Base-by-base conservation (phyloP, 306 rosid genomes). In the Mimosa pudica region DNA sequence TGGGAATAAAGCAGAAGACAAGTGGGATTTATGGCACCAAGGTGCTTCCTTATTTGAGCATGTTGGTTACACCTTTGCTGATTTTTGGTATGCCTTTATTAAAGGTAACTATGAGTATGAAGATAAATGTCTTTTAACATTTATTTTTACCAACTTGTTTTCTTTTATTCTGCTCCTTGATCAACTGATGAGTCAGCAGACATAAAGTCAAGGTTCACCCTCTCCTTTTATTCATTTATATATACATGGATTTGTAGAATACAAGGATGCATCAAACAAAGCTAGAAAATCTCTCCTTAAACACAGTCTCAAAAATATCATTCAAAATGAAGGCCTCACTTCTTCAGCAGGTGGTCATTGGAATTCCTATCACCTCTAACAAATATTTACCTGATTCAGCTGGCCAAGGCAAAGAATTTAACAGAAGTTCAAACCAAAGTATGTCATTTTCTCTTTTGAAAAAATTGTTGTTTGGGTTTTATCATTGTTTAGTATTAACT, bases 281-380 rank as follows among this genome's bases (percentile, higher is more conserved):
- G 38, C 35, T 8, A 75, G 42, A 7, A 71, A 55, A 45, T 10
- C 18, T 71, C n/a, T 70, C 79, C 16, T 24, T 18, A 14, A 16
- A 30, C 7, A 51, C 46, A 71, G 49, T 46, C 49, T 48, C 63
- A 61, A 38, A 61, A 65, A 65, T 46, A 65, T 14, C 16, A 65
- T 14, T 65, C 4, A 35, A 70, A 46, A 87, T 89, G 91, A 79
- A 75, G 66, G 75, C 82, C 67, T 69, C 88, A 78, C 52, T 82
- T 84, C 77, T 80, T 80, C 89, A 86, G 32, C 83, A 87, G 18
- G 68, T 84, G 16, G 16, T 80, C 35, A 16, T 81, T 79, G 88
- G 89, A 66, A 65, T 60, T 75, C 84, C 81, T 72, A 58, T 55
- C 51, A 75, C 62, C 57, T 77, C 89, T 11, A 54, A 73, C 82